Evolutionary conservation across 305 asterid genomes (phyloP).

Genomic region (Coffea humblotiana): DNA sequence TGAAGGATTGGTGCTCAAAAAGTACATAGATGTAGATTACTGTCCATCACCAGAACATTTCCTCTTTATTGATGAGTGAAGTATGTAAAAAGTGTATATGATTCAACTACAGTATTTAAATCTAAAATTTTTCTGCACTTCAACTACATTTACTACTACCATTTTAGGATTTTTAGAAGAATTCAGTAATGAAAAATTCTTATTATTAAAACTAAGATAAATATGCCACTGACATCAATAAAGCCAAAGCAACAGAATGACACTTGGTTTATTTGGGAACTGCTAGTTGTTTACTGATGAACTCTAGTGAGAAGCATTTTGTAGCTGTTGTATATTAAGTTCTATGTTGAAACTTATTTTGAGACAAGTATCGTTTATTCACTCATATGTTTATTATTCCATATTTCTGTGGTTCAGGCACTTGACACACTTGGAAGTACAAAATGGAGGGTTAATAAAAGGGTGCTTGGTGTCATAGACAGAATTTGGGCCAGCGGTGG

Average conservation of each 20-base stretch:
- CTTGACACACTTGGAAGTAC: slow-evolving; percentile 93
- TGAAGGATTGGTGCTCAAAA: background rate
- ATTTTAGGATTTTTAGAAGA: background rate
- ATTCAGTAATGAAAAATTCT: too few relatives aligned
- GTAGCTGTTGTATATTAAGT: background rate
- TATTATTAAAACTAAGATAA: too few relatives aligned
- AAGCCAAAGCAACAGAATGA: too few relatives aligned
- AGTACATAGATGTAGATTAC: background rate
- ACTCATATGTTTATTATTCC: slow-evolving; percentile 1
- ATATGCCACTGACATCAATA: too few relatives aligned
- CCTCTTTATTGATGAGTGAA: background rate
- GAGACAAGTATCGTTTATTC: background rate
- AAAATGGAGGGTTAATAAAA: slow-evolving; percentile 92
- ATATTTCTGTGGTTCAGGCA: slow-evolving; percentile 52
- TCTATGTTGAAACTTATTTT: background rate
- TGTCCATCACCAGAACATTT: background rate
- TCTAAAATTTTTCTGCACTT: too few relatives aligned
- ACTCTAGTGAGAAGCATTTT: slow-evolving; percentile 1
- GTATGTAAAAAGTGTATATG: background rate
- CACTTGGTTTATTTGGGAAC: background rate
- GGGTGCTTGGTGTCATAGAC: slow-evolving; percentile 72
- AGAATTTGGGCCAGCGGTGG: slow-evolving; percentile 97
- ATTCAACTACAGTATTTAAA: background rate
- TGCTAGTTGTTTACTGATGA: background rate
- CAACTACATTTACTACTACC: background rate